Evolutionary conservation across 2,329 filamentous ascomycete species (phyloP).

Genomic region (Ceratocystiopsis minuta): DNA sequence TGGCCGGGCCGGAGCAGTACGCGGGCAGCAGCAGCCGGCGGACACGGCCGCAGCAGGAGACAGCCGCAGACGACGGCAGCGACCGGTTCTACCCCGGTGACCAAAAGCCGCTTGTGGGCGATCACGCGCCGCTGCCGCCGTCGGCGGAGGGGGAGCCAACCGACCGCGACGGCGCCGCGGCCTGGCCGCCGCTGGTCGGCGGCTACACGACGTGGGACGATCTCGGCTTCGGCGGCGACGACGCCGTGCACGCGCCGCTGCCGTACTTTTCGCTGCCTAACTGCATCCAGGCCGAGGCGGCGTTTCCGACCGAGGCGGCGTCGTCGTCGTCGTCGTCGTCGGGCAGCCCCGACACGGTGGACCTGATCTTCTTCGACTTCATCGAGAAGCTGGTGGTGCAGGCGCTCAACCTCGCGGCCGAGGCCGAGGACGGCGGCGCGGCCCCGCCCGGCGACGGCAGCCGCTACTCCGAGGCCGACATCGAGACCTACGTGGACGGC

Average conservation of each 20-base stretch:
- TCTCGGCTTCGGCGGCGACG: slow-evolving; percentile 67
- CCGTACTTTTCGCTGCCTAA: slow-evolving; percentile 67
- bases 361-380: slow-evolving; percentile 84
- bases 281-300: slow-evolving; percentile 53
- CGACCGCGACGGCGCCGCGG: slow-evolving; percentile 13
- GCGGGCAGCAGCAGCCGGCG: slow-evolving; percentile 1
- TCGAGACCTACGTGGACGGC: slow-evolving; percentile 32
- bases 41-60: neutral
- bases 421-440: slow-evolving; percentile 33
- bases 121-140: slow-evolving; percentile 1
- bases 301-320: slow-evolving; percentile 30
- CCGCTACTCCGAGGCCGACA: slow-evolving; percentile 27
- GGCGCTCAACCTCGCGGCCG: slow-evolving; percentile 32
- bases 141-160: slow-evolving; percentile 15
- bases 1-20: slow-evolving; percentile 32
- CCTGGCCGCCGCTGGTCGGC: slow-evolving; percentile 26
- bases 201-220: slow-evolving; percentile 89
- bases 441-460: neutral
- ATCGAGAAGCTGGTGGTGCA: slow-evolving; percentile 65
- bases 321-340: no score
- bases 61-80: neutral
- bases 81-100: no score
- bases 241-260: slow-evolving; percentile 64
- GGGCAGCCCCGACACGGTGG: slow-evolving; percentile 49
- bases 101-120: slow-evolving; percentile 1